These are phyloP conservation scores for Cucumis sativus DNA, from an alignment of 306 rosid genomes.

Conservation along the genomic window Cucumber_9930_V3 NC_026657.2:37406001-37406500, in stretches of 20 bases:
- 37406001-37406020: not conserved
- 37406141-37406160: not conserved
- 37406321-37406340: not conserved
- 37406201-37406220: constrained; percentile 5
- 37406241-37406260: not conserved
- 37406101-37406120: not conserved
- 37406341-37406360: not conserved
- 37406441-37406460: too few species aligned
- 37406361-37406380: not conserved
- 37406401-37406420: not conserved
- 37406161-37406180: not conserved
- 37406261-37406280: constrained; percentile 1
- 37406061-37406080: too few species aligned
- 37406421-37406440: not conserved
- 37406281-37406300: not conserved
- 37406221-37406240: constrained; percentile 1
- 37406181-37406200: not conserved
- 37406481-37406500: not conserved
- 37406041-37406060: too few species aligned
- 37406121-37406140: not conserved
- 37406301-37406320: not conserved
- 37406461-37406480: not conserved
- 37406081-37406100: too few species aligned
- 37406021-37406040: not conserved
- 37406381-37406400: not conserved